Percentiles rank a stretch among this genome's conserved stretches.
phyloP scores from a whole-genome alignment of 2,329 filamentous ascomycete genomes.

The Microdochium nivale region DNA sequence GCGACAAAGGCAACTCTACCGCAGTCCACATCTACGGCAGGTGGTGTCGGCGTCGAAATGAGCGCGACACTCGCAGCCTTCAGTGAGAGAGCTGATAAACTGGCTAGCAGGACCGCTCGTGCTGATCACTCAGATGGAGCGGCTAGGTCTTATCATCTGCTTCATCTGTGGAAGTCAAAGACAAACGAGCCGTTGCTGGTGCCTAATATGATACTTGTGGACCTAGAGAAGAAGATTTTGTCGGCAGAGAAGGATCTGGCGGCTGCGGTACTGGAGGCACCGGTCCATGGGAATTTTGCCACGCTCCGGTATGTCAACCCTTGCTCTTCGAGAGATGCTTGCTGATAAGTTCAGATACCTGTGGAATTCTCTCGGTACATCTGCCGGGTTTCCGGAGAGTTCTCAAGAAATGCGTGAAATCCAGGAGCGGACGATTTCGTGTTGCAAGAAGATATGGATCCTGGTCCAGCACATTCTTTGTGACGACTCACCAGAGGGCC shows the following conservation, averaged over 20 bases:
- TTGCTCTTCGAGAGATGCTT: background rate
- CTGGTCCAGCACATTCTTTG: constrained; percentile 73
- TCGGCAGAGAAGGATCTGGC: constrained; percentile 58
- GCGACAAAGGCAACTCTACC: constrained; percentile 24
- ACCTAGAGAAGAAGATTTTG: constrained; percentile 55
- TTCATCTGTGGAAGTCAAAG: constrained; percentile 48
- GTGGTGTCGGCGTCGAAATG: constrained; percentile 7
- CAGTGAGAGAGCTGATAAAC: constrained; percentile 41
- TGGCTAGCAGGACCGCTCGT: constrained; percentile 64
- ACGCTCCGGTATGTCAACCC: constrained; percentile 45
- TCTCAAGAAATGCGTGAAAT: constrained; percentile 26
- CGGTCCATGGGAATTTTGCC: constrained; percentile 63
- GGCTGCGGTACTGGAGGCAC: constrained; percentile 54
- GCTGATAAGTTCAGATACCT: constrained; percentile 30
- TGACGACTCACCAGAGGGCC: constrained; percentile 89
- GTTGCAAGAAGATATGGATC: constrained; percentile 66
- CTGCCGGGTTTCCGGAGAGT: constrained; percentile 27
- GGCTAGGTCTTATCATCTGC: constrained; percentile 64
- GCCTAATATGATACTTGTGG: constrained; percentile 47
- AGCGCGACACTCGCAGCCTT: constrained; percentile 34
- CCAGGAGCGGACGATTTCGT: constrained; percentile 47
- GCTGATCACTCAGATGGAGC: constrained; percentile 91
- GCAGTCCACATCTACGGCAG: constrained; percentile 4
- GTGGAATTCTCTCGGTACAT: constrained; percentile 40
- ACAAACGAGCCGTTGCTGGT: constrained; percentile 37